These are phyloP conservation scores for Dothistroma pini DNA, from an alignment of 2,329 filamentous ascomycete species.

Conservation along the genomic window DNA sequence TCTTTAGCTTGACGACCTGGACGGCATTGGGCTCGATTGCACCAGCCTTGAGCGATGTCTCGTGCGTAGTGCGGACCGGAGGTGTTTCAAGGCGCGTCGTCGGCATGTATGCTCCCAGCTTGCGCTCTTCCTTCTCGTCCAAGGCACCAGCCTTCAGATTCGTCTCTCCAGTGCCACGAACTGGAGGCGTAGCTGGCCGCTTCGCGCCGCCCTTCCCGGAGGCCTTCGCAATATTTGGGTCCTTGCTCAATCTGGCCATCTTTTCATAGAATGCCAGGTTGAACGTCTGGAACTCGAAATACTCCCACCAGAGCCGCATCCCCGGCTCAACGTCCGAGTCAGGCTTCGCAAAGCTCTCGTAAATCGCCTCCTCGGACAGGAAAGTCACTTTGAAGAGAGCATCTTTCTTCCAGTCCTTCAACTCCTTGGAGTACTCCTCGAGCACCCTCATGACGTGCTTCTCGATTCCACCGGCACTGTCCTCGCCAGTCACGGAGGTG, in stretches of 20 bases:
- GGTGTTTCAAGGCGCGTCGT: neutral
- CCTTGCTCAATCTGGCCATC: conserved; percentile 32
- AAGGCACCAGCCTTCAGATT: neutral
- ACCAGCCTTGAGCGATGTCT: neutral
- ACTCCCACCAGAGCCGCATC: conserved; percentile 48
- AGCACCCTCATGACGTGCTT: conserved; percentile 34
- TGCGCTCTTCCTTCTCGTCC: neutral
- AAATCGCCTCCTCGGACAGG: conserved; percentile 38
- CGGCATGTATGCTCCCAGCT: neutral
- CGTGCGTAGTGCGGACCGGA: neutral
- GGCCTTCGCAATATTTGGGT: neutral
- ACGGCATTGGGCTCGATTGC: neutral
- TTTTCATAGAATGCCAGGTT: conserved; percentile 42
- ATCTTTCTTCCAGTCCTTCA: conserved; percentile 42
- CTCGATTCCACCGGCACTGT: conserved; percentile 13
- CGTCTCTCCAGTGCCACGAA: neutral
- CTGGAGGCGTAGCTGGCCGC: neutral
- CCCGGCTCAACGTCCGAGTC: conserved; percentile 38
- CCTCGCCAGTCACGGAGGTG: conserved; percentile 9
- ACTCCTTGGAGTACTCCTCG: conserved; percentile 33
- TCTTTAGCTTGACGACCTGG: neutral
- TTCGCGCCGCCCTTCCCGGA: neutral
- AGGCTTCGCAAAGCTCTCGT: conserved; percentile 40
- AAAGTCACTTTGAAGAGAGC: conserved; percentile 34
- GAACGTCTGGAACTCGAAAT: conserved; percentile 44